Conservation (phyloP, 352 stramenopile genomes). For the Globisporangium polare region DNA sequence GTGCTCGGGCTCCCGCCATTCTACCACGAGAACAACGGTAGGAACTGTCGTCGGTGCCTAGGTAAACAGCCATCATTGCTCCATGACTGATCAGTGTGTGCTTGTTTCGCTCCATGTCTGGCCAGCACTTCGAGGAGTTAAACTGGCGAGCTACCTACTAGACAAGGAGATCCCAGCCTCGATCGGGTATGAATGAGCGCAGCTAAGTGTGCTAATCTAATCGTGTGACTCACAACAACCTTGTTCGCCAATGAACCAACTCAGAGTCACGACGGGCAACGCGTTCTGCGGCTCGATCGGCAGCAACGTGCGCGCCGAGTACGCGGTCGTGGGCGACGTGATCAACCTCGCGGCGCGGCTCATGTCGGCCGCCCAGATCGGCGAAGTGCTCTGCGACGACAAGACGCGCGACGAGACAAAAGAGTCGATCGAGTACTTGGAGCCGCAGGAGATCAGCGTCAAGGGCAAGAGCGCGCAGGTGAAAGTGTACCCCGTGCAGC, state of each 20-base stretch:
- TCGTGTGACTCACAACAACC: not conserved
- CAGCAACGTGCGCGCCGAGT: conserved; percentile 65
- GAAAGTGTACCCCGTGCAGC: conserved; percentile 44
- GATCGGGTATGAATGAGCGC: conserved; percentile 40
- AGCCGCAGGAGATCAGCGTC: conserved; percentile 41
- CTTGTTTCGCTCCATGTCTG: not conserved
- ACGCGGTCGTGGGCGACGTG: conserved; percentile 78
- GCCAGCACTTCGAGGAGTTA: conserved; percentile 55
- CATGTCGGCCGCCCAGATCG: conserved; percentile 56
- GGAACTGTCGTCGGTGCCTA: not conserved
- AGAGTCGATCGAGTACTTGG: conserved; percentile 48
- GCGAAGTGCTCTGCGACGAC: conserved; percentile 75
- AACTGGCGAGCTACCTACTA: conserved; percentile 56
- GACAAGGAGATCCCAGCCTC: conserved; percentile 61
- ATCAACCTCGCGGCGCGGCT: conserved; percentile 81
- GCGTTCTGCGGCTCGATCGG: conserved; percentile 74
- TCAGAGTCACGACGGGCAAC: conserved; percentile 65
- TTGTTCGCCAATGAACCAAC: conserved; percentile 3
- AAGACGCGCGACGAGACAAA: conserved; percentile 55
- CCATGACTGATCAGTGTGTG: not conserved
- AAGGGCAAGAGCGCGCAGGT: conserved; percentile 58
- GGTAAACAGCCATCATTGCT: not conserved
- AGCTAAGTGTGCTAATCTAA: not conserved
- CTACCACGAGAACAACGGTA: conserved; percentile 86
- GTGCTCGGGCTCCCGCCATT: conserved; percentile 74